These are phyloP conservation scores for Fusarium nisikadoi DNA, from an alignment of 2,329 filamentous ascomycete genomes.

Conservation along the genomic window DNA sequence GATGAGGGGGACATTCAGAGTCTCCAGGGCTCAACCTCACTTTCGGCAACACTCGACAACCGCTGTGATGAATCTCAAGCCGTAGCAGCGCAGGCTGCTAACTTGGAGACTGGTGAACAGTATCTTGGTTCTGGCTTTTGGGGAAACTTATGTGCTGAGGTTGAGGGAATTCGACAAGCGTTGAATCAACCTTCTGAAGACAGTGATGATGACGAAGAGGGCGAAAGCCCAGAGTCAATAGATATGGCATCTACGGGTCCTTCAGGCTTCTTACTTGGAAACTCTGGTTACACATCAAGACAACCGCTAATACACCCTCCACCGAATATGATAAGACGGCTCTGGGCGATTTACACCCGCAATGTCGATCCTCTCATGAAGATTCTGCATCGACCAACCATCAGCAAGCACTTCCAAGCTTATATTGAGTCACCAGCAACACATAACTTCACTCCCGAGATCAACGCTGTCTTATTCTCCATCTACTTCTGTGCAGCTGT, in stretches of 20 bases:
- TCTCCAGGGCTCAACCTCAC: background rate
- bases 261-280: slow-evolving; percentile 46
- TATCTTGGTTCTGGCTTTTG: slow-evolving; percentile 59
- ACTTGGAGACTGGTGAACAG: slow-evolving; percentile 36
- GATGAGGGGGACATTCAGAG: slow-evolving; percentile 28
- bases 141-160: slow-evolving; percentile 56
- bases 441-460: slow-evolving; percentile 32
- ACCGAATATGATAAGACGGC: slow-evolving; percentile 50
- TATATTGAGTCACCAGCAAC: slow-evolving; percentile 41
- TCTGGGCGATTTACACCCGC: slow-evolving; percentile 51
- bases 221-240: slow-evolving; percentile 47
- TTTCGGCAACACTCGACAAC: slow-evolving; percentile 19
- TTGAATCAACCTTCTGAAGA: slow-evolving; percentile 57
- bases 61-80: slow-evolving; percentile 28
- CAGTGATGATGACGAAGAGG: slow-evolving; percentile 50
- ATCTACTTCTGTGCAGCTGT: slow-evolving; percentile 56
- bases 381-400: slow-evolving; percentile 56
- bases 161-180: slow-evolving; percentile 57
- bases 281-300: slow-evolving; percentile 36
- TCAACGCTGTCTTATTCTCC: slow-evolving; percentile 54
- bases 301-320: slow-evolving; percentile 49
- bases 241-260: slow-evolving; percentile 38
- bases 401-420: slow-evolving; percentile 43
- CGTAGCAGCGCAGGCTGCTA: slow-evolving; percentile 37
- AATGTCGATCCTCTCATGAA: slow-evolving; percentile 59